These are phyloP conservation scores for Haematococcus sp. DNA, from an alignment of 139 green algal genomes.

Conservation along the genomic window DNA sequence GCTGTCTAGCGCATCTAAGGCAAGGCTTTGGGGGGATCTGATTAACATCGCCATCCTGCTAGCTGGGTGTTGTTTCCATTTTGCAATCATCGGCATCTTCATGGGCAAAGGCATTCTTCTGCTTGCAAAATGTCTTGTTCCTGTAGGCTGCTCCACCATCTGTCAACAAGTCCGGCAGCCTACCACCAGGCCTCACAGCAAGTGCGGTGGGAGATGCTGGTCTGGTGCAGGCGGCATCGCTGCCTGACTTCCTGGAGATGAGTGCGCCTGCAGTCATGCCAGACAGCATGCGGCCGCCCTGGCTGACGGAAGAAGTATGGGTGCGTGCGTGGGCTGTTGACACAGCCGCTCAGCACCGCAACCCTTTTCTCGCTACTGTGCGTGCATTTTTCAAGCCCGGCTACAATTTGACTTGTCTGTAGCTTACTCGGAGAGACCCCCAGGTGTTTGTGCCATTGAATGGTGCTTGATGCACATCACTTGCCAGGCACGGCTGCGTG, in stretches of 20 bases:
- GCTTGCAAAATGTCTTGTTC: too few species aligned
- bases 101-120: too few species aligned
- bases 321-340: slow-evolving; percentile 1
- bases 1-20: too few species aligned
- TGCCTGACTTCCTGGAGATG: slow-evolving; percentile 25
- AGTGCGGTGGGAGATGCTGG: background rate
- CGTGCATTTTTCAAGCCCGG: too few species aligned
- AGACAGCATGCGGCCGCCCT: slow-evolving; percentile 18
- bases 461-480: background rate
- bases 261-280: slow-evolving; percentile 26
- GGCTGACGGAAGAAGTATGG: slow-evolving; percentile 34
- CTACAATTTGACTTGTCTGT: background rate
- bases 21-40: too few species aligned
- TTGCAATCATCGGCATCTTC: too few species aligned
- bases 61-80: too few species aligned
- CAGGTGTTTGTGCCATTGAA: background rate
- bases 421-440: background rate
- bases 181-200: background rate
- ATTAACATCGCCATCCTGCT: too few species aligned
- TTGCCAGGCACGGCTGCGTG: slow-evolving; percentile 24
- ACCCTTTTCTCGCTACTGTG: too few species aligned
- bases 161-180: too few species aligned
- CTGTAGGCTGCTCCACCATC: too few species aligned
- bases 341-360: too few species aligned
- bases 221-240: background rate